Percentiles rank a stretch among this genome's conserved stretches.
Evolutionary conservation across 768 basidiomycete species (phyloP).

Genomic region (Filobasidium wieringae): DNA sequence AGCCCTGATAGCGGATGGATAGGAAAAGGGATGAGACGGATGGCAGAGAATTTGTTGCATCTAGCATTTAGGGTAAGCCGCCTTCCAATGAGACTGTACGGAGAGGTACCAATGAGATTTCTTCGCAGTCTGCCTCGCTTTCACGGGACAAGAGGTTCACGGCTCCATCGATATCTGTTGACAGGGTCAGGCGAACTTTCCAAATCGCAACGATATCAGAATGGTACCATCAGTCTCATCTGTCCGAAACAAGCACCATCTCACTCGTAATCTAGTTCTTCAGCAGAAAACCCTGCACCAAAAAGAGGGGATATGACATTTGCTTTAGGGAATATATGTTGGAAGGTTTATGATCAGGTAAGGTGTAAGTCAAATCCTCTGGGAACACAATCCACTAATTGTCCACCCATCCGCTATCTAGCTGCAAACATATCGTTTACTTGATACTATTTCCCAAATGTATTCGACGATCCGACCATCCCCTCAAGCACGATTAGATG

Average conservation of each 20-base stretch:
- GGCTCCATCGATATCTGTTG: neutral
- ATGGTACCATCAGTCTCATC: neutral
- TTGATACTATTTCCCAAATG: conserved; percentile 10
- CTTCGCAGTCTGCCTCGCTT: conserved; percentile 3
- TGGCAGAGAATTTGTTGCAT: conserved; percentile 13
- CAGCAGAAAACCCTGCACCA: neutral
- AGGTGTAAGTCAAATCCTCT: neutral
- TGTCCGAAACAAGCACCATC: neutral
- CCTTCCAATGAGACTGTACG: neutral
- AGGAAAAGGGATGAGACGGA: conserved; percentile 8
- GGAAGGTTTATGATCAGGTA: conserved; percentile 15
- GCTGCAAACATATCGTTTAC: conserved; percentile 8
- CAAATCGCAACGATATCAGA: conserved; percentile 5
- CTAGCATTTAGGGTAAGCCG: conserved; percentile 11
- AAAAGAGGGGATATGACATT: conserved; percentile 11
- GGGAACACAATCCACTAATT: neutral
- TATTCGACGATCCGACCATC: conserved; percentile 9
- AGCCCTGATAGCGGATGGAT: conserved; percentile 2
- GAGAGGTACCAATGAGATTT: neutral
- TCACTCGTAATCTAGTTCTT: neutral
- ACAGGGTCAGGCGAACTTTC: conserved; percentile 7
- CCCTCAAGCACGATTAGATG: conserved; percentile 1
- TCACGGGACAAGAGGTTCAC: conserved; percentile 8
- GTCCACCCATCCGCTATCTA: neutral
- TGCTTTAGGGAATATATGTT: conserved; percentile 15